Conservation (phyloP, 768 basidiomycete genomes). For the Lanmaoa pseudosensibilis region DNA sequence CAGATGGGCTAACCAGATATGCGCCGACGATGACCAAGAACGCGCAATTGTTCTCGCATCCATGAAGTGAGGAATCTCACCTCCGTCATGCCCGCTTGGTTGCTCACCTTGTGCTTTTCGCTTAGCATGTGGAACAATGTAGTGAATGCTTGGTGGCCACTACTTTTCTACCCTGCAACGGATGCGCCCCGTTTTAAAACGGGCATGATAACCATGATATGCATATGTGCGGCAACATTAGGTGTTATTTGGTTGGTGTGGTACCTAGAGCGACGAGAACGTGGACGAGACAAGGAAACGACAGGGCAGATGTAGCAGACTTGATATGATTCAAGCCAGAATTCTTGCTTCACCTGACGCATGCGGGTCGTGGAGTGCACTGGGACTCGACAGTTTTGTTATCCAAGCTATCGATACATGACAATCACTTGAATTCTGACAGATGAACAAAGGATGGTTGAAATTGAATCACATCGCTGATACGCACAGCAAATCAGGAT, state of each 20-base stretch:
- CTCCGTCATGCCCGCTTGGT: background rate
- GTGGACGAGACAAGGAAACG: background rate
- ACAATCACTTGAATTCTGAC: slow-evolving; percentile 8
- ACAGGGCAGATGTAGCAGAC: background rate
- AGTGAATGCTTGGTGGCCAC: slow-evolving; percentile 68
- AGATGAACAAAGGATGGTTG: background rate
- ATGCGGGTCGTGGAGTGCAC: background rate
- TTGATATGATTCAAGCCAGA: background rate
- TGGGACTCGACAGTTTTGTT: background rate
- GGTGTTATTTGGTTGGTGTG: slow-evolving; percentile 56
- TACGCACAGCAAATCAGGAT: slow-evolving; percentile 21
- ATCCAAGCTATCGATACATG: slow-evolving; percentile 13
- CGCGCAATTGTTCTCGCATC: slow-evolving; percentile 68
- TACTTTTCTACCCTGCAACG: slow-evolving; percentile 72
- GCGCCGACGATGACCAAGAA: slow-evolving; percentile 68
- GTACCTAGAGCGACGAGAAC: slow-evolving; percentile 48
- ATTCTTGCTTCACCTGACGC: background rate
- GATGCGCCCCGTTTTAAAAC: slow-evolving; percentile 67
- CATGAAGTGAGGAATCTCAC: slow-evolving; percentile 66
- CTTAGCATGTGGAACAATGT: slow-evolving; percentile 68
- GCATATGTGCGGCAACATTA: slow-evolving; percentile 55
- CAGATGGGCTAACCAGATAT: slow-evolving; percentile 81
- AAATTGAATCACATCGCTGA: slow-evolving; percentile 9
- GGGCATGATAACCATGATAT: slow-evolving; percentile 71
- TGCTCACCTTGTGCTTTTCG: background rate